Conservation (phyloP, 371 early-diverging fungal genomes). For the Mortierella sp. region DNA sequence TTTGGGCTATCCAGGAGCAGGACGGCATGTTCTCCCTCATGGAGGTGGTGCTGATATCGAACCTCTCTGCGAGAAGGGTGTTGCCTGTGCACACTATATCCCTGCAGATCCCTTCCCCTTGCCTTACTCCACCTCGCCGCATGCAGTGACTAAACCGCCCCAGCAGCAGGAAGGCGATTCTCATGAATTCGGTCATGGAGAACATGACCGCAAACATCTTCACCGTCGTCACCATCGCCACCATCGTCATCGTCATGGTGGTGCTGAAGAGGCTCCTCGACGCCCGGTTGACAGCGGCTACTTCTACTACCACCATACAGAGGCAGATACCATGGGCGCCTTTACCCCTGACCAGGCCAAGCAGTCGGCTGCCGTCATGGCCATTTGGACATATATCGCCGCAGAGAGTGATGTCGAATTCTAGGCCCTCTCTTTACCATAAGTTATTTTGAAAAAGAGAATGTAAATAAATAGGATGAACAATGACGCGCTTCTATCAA, state of each 20-base stretch:
- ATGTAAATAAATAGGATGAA: neutral
- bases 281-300: slow-evolving; percentile 50
- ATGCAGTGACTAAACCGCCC: slow-evolving; percentile 11
- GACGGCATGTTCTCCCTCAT: slow-evolving; percentile 33
- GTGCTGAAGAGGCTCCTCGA: slow-evolving; percentile 9
- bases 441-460: neutral
- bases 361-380: slow-evolving; percentile 62
- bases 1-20: slow-evolving; percentile 43
- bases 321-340: slow-evolving; percentile 60
- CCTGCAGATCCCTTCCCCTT: slow-evolving; percentile 59
- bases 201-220: neutral
- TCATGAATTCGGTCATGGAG: neutral
- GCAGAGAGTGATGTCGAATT: slow-evolving; percentile 56
- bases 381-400: slow-evolving; percentile 65
- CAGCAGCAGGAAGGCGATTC: neutral
- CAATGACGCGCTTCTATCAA: neutral
- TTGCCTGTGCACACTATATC: slow-evolving; percentile 62
- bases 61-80: slow-evolving; percentile 59
- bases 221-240: slow-evolving; percentile 11
- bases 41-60: slow-evolving; percentile 60
- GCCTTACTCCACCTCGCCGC: slow-evolving; percentile 43
- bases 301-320: slow-evolving; percentile 63
- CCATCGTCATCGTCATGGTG: neutral
- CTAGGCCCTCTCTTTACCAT: neutral
- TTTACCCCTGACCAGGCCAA: slow-evolving; percentile 63